These are phyloP conservation scores for Saccharomyces hybrid DNA, from an alignment of 1,139 yeast genomes.

Conservation along the genomic window DNA sequence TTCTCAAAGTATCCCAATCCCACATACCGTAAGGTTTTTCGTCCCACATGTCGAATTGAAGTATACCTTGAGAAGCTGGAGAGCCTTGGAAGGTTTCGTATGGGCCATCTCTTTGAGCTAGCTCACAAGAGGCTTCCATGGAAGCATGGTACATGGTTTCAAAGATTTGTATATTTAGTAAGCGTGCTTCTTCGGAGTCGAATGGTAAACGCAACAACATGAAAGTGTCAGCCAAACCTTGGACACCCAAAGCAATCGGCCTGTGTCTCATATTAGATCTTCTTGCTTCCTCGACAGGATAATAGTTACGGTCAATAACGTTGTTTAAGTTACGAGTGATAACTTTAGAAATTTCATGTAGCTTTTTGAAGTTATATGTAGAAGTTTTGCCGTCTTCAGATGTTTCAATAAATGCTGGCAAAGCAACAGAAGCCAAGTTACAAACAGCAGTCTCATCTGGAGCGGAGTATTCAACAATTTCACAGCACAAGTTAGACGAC, in stretches of 20 bases:
- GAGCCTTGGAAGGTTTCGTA: slow-evolving; percentile 66
- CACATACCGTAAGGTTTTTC: slow-evolving; percentile 35
- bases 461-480: slow-evolving; percentile 78
- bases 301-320: slow-evolving; percentile 68
- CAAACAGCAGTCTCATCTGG: slow-evolving; percentile 88
- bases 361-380: slow-evolving; percentile 56
- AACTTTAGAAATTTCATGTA: slow-evolving; percentile 69
- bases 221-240: slow-evolving; percentile 81
- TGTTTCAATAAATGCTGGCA: slow-evolving; percentile 55
- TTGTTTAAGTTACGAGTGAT: slow-evolving; percentile 64
- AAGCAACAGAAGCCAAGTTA: slow-evolving; percentile 78
- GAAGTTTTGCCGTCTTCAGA: slow-evolving; percentile 37
- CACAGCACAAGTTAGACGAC: slow-evolving; percentile 85
- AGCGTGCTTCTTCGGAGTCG: slow-evolving; percentile 66
- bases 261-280: slow-evolving; percentile 65
- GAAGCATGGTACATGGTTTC: slow-evolving; percentile 90
- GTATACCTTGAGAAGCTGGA: slow-evolving; percentile 70
- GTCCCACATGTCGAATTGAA: slow-evolving; percentile 79
- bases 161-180: slow-evolving; percentile 67
- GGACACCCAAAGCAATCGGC: slow-evolving; percentile 86
- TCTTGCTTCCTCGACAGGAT: slow-evolving; percentile 68
- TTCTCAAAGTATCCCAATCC: slow-evolving; percentile 67
- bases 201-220: slow-evolving; percentile 68
- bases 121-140: slow-evolving; percentile 67
- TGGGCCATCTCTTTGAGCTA: slow-evolving; percentile 55